Conservation (phyloP, 2,329 filamentous ascomycete species). For the Tolypocladium nubicola region DNA sequence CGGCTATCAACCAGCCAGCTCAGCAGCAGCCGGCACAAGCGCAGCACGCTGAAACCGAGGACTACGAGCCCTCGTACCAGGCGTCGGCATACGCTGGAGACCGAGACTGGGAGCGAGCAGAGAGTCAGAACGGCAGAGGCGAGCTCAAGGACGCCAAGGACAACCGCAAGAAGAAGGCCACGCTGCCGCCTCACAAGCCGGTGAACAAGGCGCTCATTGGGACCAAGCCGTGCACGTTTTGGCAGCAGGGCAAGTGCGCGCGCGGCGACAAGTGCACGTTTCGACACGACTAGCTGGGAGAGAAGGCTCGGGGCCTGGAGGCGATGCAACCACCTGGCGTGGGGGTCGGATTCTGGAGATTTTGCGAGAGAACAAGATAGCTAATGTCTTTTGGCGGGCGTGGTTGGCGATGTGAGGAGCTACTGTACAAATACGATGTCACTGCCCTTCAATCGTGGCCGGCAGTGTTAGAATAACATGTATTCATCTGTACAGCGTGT, state of each 20-base stretch:
- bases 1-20: conserved; percentile 28
- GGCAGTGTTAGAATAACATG: background rate
- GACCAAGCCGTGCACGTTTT: conserved; percentile 61
- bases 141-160: conserved; percentile 25
- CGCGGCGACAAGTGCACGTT: conserved; percentile 68
- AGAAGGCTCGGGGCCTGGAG: background rate
- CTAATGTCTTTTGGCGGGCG: background rate
- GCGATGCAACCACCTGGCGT: background rate
- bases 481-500: background rate
- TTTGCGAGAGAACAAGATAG: background rate
- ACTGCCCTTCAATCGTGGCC: background rate
- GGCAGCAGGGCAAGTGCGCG: conserved; percentile 58
- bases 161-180: conserved; percentile 28
- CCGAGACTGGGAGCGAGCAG: conserved; percentile 23
- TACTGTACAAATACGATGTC: background rate
- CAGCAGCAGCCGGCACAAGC: conserved; percentile 10
- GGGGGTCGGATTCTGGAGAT: background rate
- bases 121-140: conserved; percentile 18
- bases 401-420: background rate
- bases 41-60: conserved; percentile 9
- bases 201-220: conserved; percentile 49
- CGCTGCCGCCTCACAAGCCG: conserved; percentile 29
- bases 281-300: conserved; percentile 44
- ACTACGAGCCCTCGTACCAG: conserved; percentile 27
- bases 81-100: conserved; percentile 14